A percentile compares a stretch with the other conserved stretches of the same genome.
These are phyloP conservation scores for Antarctomyces pellizariae DNA, from an alignment of 495 filamentous ascomycete species.

Conservation along the genomic window DNA sequence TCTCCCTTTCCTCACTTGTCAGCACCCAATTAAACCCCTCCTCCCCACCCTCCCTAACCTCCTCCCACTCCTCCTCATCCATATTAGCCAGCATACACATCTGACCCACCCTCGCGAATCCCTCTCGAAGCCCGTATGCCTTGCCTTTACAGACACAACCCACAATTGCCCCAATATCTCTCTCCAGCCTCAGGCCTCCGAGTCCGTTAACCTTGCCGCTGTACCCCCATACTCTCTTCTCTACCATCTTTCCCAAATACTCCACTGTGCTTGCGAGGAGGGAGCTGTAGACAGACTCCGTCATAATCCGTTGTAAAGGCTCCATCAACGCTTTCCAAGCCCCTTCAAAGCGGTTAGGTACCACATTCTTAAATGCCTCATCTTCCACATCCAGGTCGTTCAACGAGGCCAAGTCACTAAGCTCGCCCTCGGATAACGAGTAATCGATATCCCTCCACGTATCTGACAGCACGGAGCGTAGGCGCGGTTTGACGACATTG, in stretches of 20 bases:
- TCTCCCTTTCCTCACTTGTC: constrained; percentile 27
- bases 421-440: constrained; percentile 24
- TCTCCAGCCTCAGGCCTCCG: constrained; percentile 69
- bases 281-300: constrained; percentile 39
- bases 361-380: constrained; percentile 26
- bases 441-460: constrained; percentile 88
- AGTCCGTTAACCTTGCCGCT: constrained; percentile 58
- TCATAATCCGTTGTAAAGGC: constrained; percentile 71
- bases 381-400: constrained; percentile 25
- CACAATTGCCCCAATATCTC: constrained; percentile 65
- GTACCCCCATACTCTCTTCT: constrained; percentile 79
- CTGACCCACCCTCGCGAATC: constrained; percentile 60
- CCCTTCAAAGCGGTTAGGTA: constrained; percentile 50
- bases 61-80: constrained; percentile 96
- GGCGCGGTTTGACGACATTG: constrained; percentile 63
- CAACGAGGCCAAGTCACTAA: constrained; percentile 21
- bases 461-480: constrained; percentile 68
- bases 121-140: constrained; percentile 57
- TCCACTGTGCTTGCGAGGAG: constrained; percentile 47
- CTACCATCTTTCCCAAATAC: constrained; percentile 53
- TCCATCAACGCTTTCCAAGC: constrained; percentile 68
- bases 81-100: constrained; percentile 80
- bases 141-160: constrained; percentile 49
- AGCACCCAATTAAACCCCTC: constrained; percentile 29
- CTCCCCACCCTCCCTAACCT: constrained; percentile 24